These are phyloP conservation scores for Tagetes patula DNA, from an alignment of 129 eudicot species.

Conservation along the genomic window DNA sequence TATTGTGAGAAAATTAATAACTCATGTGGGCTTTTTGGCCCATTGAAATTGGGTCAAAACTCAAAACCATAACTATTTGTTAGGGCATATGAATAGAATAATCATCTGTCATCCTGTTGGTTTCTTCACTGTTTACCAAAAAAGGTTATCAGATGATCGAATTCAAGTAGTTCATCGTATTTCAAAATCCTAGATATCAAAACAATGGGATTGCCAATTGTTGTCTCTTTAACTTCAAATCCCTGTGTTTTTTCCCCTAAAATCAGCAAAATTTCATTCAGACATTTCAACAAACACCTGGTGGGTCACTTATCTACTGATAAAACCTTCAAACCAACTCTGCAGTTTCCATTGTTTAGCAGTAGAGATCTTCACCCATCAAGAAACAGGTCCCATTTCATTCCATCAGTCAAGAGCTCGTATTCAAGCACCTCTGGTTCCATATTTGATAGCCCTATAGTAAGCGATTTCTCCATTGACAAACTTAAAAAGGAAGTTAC, in stretches of 20 bases:
- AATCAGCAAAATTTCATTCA: constrained; percentile 34
- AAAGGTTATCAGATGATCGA: constrained; percentile 40
- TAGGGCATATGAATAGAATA: constrained; percentile 28
- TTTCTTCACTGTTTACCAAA: constrained; percentile 29
- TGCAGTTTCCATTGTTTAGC: constrained; percentile 14
- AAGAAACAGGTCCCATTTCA: constrained; percentile 27
- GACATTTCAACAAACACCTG: constrained; percentile 65
- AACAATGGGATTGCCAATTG: constrained; percentile 50
- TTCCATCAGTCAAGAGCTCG: constrained; percentile 40
- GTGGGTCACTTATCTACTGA: constrained; percentile 30
- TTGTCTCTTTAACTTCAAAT: constrained; percentile 38
- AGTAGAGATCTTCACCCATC: constrained; percentile 10
- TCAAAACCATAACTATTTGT: neutral
- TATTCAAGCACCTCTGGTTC: constrained; percentile 36
- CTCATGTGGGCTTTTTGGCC: constrained; percentile 16
- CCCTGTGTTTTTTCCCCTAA: constrained; percentile 25
- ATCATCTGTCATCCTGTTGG: neutral
- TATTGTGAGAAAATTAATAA: neutral
- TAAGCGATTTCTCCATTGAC: constrained; percentile 33
- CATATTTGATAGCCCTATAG: constrained; percentile 23
- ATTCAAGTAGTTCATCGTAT: constrained; percentile 19
- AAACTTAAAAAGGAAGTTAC: constrained; percentile 39
- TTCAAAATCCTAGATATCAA: neutral
- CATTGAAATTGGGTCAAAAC: neutral
- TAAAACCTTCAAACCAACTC: constrained; percentile 17